Percentiles rank a stretch among this genome's conserved stretches.
These are phyloP conservation scores for Tylopilus sp. DNA, from an alignment of 768 basidiomycete species.

Conservation along the genomic window DNA sequence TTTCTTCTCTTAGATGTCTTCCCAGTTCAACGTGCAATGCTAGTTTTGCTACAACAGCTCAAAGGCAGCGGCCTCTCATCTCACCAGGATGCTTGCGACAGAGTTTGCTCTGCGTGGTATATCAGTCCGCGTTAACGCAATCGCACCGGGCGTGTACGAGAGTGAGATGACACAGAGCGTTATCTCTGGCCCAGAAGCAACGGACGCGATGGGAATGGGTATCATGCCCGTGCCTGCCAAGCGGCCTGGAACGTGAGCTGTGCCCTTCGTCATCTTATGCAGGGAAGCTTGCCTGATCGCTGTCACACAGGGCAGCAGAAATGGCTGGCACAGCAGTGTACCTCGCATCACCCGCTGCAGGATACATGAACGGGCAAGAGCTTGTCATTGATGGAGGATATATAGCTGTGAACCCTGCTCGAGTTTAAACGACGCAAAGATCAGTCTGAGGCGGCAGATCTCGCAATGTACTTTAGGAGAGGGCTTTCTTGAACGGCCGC, in stretches of 20 bases:
- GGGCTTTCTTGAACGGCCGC: neutral
- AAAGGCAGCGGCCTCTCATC: slow-evolving; percentile 72
- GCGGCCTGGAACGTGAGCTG: slow-evolving; percentile 65
- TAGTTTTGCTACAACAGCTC: slow-evolving; percentile 82
- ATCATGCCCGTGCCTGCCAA: slow-evolving; percentile 58
- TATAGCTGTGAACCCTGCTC: slow-evolving; percentile 66
- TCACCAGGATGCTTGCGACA: slow-evolving; percentile 75
- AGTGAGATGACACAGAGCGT: slow-evolving; percentile 69
- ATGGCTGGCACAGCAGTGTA: slow-evolving; percentile 78
- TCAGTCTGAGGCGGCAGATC: neutral
- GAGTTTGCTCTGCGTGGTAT: slow-evolving; percentile 69
- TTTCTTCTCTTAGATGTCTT: neutral
- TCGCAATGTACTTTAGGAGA: neutral
- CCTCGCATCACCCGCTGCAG: slow-evolving; percentile 68
- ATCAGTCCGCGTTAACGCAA: slow-evolving; percentile 67
- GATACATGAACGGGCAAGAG: slow-evolving; percentile 76
- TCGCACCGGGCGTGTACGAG: slow-evolving; percentile 73
- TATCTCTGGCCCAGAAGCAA: slow-evolving; percentile 43
- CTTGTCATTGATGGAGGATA: slow-evolving; percentile 76
- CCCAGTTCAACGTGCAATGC: neutral
- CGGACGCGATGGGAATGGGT: slow-evolving; percentile 56
- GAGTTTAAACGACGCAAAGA: slow-evolving; percentile 23
- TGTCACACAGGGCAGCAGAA: slow-evolving; percentile 53
- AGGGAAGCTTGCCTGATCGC: slow-evolving; percentile 1
- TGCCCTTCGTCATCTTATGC: neutral